Conservation (phyloP, 2,329 filamentous ascomycete species). For the Hypoxylon sp. region DNA sequence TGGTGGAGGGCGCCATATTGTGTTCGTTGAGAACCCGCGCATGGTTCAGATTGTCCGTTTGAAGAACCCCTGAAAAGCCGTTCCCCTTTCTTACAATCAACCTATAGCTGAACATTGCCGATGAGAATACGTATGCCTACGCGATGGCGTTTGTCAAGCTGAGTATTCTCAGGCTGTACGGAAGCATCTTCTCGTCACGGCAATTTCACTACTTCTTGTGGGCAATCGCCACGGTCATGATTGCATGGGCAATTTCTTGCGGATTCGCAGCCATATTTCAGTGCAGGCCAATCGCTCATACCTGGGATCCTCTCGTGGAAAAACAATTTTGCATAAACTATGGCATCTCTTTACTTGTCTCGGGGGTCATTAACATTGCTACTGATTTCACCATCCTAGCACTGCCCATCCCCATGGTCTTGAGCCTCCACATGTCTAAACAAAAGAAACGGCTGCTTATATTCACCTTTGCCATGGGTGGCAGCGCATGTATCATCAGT, state of each 20-base stretch:
- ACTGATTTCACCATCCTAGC: slow-evolving; percentile 23
- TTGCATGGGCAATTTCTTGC: slow-evolving; percentile 1
- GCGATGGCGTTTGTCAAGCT: slow-evolving; percentile 23
- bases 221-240: neutral
- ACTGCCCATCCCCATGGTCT: slow-evolving; percentile 16
- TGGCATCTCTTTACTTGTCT: slow-evolving; percentile 6
- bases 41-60: neutral
- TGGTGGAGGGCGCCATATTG: slow-evolving; percentile 5
- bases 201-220: slow-evolving; percentile 10
- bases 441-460: slow-evolving; percentile 19
- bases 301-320: neutral
- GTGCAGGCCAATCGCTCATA: slow-evolving; percentile 16
- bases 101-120: slow-evolving; percentile 1
- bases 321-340: slow-evolving; percentile 19
- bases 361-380: slow-evolving; percentile 21
- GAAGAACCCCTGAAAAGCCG: neutral
- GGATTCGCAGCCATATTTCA: slow-evolving; percentile 5
- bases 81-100: neutral
- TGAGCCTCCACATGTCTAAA: neutral
- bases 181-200: slow-evolving; percentile 12
- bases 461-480: slow-evolving; percentile 20
- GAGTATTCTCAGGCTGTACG: slow-evolving; percentile 26
- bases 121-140: slow-evolving; percentile 3
- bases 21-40: neutral
- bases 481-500: slow-evolving; percentile 27